Conservation (phyloP, 768 basidiomycete genomes). For the Boletus tomentosulus region DNA sequence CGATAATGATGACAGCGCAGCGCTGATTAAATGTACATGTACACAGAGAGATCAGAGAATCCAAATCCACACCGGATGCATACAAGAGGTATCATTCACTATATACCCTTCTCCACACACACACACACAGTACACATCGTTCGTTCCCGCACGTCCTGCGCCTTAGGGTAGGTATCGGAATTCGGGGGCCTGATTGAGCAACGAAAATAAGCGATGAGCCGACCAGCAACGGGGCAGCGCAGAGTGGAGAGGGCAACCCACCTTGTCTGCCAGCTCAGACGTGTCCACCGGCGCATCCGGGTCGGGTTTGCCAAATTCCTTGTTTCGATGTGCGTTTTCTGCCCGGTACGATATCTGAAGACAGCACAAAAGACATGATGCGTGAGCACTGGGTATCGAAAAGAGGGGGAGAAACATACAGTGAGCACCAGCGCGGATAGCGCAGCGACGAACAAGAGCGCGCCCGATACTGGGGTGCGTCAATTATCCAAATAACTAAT, state of each 20-base stretch:
- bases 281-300: constrained; percentile 54
- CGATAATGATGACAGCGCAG: too few relatives aligned
- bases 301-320: constrained; percentile 46
- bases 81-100: background rate
- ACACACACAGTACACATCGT: background rate
- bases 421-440: constrained; percentile 17
- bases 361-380: too few relatives aligned
- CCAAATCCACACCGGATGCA: too few relatives aligned
- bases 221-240: background rate
- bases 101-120: background rate
- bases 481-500: background rate
- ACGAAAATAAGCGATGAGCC: background rate
- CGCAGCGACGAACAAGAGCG: constrained; percentile 24
- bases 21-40: too few relatives aligned
- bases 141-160: background rate
- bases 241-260: constrained; percentile 20
- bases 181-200: background rate
- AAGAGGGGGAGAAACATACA: constrained; percentile 8
- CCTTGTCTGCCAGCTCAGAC: constrained; percentile 61
- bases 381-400: background rate
- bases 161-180: background rate
- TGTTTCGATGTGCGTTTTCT: constrained; percentile 57
- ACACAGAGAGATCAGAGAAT: background rate
- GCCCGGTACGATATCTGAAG: constrained; percentile 55
- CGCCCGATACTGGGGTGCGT: constrained; percentile 11